Evolutionary conservation across 257 asterid genomes (phyloP), one percentile per base, ranked within the genome.

Genomic region (Nicotiana obtusifolia): DNA sequence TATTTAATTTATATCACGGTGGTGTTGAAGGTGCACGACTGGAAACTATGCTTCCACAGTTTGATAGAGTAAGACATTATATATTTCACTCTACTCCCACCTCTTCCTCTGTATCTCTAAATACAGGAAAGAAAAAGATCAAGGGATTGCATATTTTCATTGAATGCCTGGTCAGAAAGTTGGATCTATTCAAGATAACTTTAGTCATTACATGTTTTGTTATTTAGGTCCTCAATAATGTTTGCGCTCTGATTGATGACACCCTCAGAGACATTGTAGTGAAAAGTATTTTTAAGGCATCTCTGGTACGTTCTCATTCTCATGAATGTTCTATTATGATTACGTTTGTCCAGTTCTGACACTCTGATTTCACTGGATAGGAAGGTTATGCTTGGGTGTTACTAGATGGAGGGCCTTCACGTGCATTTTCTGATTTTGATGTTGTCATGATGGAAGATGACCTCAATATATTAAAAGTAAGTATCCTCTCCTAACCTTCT

Each of bases 341-440:
- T 76, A 76, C 80, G 64, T 60, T 78, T 44, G 11, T 64, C 16
- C 81, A 75, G 73, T 61, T 81, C 86, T 83, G 67, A 89, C 83
- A 64, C 53, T 82, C 60, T 81, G 82, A 57, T 14, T 82, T 76
- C 82, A 28, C 83, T 88, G 81, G 87, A 81, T 79, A 95, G 99
- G 99, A 95, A 89, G 99, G 98, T 82, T 92, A 90, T 85, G 89
- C 88, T 88, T 91, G 99, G 98, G 91, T 95, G 64, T 87, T 95
- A 88, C 93, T 95, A 30, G 99, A 95, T 85, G 99, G 99, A 82
- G 99, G 99, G 30, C 99, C 99, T 77, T 89, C 95, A 22, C 91
- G 99, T 64, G 94, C 98, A 78, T 94, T 91, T 90, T 91, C 97
- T 77, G 97, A 91, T 64, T 81, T 89, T 15, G 99, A 94, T 89